These are phyloP conservation scores for Flaveria bidentis DNA, from an alignment of 129 eudicot species.

Conservation along the genomic window DNA sequence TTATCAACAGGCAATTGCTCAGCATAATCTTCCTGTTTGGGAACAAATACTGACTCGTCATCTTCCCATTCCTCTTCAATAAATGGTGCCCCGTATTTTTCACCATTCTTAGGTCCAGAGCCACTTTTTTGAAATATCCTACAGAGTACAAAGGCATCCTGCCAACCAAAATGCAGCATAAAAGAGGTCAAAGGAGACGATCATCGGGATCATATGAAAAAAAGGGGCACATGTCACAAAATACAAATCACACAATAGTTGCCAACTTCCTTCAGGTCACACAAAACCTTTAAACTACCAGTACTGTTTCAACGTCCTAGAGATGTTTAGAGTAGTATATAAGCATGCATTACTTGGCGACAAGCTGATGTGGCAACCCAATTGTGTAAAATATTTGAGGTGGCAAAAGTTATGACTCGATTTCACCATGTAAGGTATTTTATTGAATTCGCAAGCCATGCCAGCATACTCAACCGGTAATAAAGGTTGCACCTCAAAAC, in stretches of 20 bases:
- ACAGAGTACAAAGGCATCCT: conserved; percentile 84
- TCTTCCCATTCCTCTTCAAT: conserved; percentile 87
- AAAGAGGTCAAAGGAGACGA: not conserved
- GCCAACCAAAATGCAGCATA: conserved; percentile 16
- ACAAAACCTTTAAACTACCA: not conserved
- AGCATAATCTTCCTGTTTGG: conserved; percentile 39
- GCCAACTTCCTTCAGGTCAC: not conserved
- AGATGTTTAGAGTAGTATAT: not conserved
- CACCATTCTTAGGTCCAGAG: conserved; percentile 92
- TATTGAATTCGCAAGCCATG: no score
- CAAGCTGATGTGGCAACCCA: not conserved
- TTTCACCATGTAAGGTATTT: no score
- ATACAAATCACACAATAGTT: not conserved
- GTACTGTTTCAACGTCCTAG: not conserved
- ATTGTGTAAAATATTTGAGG: not conserved
- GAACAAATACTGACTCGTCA: conserved; percentile 46
- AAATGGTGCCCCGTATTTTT: conserved; percentile 83
- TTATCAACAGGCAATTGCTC: conserved; percentile 53
- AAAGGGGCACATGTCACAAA: not conserved
- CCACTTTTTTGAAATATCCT: conserved; percentile 87
- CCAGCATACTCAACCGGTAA: no score
- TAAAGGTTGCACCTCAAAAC: no score
- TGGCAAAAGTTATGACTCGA: not conserved
- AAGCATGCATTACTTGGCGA: not conserved
- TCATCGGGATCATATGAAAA: not conserved